Conservation (phyloP, 768 basidiomycete species). For the Lactarius hengduanensis region DNA sequence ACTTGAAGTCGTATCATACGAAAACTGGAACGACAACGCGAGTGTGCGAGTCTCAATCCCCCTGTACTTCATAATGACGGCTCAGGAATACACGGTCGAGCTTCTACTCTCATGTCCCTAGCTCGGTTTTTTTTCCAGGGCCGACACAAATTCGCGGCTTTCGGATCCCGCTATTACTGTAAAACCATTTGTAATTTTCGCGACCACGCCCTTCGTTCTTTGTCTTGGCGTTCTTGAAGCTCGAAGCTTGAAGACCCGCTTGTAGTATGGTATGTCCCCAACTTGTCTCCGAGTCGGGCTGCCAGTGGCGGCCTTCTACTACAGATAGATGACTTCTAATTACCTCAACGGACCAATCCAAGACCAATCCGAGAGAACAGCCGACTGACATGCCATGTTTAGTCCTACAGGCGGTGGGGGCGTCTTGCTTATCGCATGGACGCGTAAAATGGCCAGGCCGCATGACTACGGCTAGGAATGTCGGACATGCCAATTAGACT, state of each 20-base stretch:
- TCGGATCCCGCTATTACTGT: too few species aligned
- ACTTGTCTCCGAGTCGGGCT: too few species aligned
- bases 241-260: too few species aligned
- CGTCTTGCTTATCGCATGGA: not conserved
- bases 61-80: not conserved
- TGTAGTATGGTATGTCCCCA: too few species aligned
- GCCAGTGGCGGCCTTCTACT: too few species aligned
- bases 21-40: slow-evolving; percentile 53
- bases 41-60: not conserved
- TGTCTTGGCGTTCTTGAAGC: too few species aligned
- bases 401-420: too few species aligned
- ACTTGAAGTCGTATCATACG: not conserved
- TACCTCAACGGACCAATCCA: too few species aligned
- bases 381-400: too few species aligned
- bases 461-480: not conserved
- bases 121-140: slow-evolving; percentile 41
- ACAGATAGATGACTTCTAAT: too few species aligned
- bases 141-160: slow-evolving; percentile 35
- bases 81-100: slow-evolving; percentile 49
- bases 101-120: slow-evolving; percentile 48
- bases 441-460: slow-evolving; percentile 11
- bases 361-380: too few species aligned
- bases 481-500: slow-evolving; percentile 9
- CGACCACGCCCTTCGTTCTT: slow-evolving; percentile 32
- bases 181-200: too few species aligned